These are phyloP conservation scores for Echria macrotheca DNA, from an alignment of 495 filamentous ascomycete genomes.

Conservation along the genomic window DNA sequence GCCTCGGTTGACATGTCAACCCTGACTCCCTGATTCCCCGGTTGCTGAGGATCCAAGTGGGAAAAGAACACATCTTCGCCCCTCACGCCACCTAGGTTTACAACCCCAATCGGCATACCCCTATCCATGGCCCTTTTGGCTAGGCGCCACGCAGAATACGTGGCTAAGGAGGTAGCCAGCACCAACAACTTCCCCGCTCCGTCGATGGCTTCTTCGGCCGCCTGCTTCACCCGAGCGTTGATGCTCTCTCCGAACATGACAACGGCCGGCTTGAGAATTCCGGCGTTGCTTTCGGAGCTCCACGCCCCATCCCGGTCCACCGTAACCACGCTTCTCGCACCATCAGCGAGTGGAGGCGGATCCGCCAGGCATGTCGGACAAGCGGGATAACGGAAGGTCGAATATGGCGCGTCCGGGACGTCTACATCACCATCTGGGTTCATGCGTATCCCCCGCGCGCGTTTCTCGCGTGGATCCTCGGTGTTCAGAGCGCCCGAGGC, in stretches of 20 bases:
- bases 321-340: slow-evolving; percentile 52
- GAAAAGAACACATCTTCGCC: slow-evolving; percentile 69
- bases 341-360: slow-evolving; percentile 58
- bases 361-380: slow-evolving; percentile 73
- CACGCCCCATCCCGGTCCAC: slow-evolving; percentile 80
- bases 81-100: slow-evolving; percentile 79
- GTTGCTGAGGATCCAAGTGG: slow-evolving; percentile 40
- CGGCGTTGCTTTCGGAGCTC: slow-evolving; percentile 60
- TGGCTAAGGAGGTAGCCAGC: slow-evolving; percentile 83
- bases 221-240: slow-evolving; percentile 54
- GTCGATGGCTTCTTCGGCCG: slow-evolving; percentile 77
- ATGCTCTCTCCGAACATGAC: slow-evolving; percentile 96
- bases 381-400: slow-evolving; percentile 83
- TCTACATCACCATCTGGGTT: slow-evolving; percentile 97
- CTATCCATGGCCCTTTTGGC: slow-evolving; percentile 74
- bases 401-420: slow-evolving; percentile 80
- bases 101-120: slow-evolving; percentile 77
- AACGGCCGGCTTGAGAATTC: slow-evolving; percentile 85
- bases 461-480: slow-evolving; percentile 66
- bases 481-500: slow-evolving; percentile 69
- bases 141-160: slow-evolving; percentile 89
- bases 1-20: slow-evolving; percentile 50
- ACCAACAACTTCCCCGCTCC: slow-evolving; percentile 68
- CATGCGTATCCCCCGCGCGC: slow-evolving; percentile 63
- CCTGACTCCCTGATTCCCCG: slow-evolving; percentile 44